Evolutionary conservation across 2,329 filamentous ascomycete genomes (phyloP).

Genomic region (Aphanoascus verrucosus): DNA sequence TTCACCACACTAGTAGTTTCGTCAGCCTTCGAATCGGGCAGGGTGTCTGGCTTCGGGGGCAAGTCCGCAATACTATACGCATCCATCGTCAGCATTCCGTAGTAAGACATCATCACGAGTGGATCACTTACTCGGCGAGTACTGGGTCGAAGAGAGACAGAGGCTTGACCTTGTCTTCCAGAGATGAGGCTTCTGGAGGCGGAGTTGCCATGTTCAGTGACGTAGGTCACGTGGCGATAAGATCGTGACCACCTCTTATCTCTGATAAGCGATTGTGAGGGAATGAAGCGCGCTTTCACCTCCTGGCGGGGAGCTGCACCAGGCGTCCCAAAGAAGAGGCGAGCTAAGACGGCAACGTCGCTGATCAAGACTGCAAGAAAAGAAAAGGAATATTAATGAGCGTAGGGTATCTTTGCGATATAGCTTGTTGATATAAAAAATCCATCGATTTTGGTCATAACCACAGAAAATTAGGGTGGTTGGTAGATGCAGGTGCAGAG

Average conservation of each 20-base stretch:
- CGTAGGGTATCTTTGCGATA: background rate
- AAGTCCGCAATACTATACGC: background rate
- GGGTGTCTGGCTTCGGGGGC: background rate
- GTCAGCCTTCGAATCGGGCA: background rate
- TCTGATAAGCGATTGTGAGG: constrained; percentile 1
- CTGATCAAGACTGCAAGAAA: background rate
- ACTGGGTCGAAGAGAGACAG: background rate
- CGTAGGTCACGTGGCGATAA: constrained; percentile 16
- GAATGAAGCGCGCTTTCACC: background rate
- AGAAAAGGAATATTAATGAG: background rate
- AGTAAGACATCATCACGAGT: background rate
- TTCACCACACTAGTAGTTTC: background rate
- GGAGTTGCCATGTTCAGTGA: constrained; percentile 32
- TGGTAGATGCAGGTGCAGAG: background rate
- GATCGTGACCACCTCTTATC: background rate
- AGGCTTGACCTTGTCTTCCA: constrained; percentile 33
- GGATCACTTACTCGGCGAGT: background rate
- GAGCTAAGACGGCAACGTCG: background rate
- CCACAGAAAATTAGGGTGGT: background rate
- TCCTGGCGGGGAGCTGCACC: background rate
- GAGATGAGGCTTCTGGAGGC: constrained; percentile 31
- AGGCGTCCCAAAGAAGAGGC: background rate
- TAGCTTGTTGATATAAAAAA: background rate
- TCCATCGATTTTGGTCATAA: constrained; percentile 2
- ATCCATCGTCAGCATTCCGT: background rate